These are phyloP conservation scores for Erysimum cheiranthoides DNA, from an alignment of 345 rosid species.

Conservation along the genomic window DNA sequence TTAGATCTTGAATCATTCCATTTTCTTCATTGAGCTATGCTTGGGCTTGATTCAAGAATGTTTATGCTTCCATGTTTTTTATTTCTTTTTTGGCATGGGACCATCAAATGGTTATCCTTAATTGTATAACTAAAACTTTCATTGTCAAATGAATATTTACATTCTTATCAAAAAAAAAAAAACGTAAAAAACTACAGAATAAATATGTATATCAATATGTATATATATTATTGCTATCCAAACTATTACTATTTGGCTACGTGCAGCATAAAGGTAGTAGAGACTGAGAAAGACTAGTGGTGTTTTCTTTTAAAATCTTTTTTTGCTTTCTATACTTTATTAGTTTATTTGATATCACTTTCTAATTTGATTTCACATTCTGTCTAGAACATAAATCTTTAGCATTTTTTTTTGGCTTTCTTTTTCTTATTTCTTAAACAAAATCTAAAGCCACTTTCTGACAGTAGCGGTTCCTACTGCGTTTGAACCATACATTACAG, in stretches of 20 bases:
- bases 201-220: too few species aligned
- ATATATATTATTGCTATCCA: neutral
- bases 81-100: too few species aligned
- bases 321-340: slow-evolving; percentile 6
- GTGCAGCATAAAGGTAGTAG: neutral
- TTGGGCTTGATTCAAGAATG: too few species aligned
- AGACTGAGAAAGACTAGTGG: slow-evolving; percentile 17
- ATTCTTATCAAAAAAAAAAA: too few species aligned
- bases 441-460: slow-evolving; percentile 12
- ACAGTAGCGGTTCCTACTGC: slow-evolving; percentile 1
- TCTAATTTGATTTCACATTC: slow-evolving; percentile 33
- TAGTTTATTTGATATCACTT: neutral
- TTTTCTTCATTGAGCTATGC: too few species aligned
- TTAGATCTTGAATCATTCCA: too few species aligned
- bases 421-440: neutral
- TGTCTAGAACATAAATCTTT: neutral
- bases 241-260: neutral
- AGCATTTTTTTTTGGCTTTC: neutral
- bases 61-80: too few species aligned
- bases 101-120: too few species aligned
- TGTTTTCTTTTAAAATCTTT: neutral
- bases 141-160: too few species aligned
- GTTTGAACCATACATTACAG: neutral
- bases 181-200: too few species aligned
- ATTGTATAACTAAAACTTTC: too few species aligned